Conservation (phyloP, 179 eudicot genomes). For the Dionaea muscipula region DNA sequence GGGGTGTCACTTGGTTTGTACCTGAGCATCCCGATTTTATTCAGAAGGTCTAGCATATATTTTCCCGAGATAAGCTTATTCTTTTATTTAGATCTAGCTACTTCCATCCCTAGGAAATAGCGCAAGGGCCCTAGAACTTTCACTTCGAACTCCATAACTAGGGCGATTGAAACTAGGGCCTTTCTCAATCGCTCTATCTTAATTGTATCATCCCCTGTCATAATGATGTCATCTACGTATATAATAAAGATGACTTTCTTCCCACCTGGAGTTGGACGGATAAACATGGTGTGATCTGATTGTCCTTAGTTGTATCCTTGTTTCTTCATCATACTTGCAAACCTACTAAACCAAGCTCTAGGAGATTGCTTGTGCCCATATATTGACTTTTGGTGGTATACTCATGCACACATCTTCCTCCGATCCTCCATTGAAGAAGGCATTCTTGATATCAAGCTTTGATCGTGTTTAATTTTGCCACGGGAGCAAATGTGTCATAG, state of each 20-base stretch:
- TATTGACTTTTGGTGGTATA: neutral
- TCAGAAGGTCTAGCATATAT: neutral
- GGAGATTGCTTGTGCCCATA: neutral
- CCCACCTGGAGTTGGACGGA: neutral
- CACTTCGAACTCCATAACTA: neutral
- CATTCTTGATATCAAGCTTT: conserved; percentile 2
- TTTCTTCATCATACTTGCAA: neutral
- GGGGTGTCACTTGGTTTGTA: neutral
- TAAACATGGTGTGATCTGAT: neutral
- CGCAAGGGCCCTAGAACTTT: neutral
- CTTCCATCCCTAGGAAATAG: neutral
- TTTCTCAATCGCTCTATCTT: neutral
- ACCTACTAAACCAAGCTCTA: neutral
- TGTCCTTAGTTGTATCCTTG: neutral
- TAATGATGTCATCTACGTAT: neutral
- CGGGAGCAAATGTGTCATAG: neutral
- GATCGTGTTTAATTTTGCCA: neutral
- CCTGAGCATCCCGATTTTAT: neutral
- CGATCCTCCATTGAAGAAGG: conserved; percentile 1
- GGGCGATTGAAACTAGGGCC: too few relatives aligned
- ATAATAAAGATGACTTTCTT: neutral
- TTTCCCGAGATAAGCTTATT: neutral
- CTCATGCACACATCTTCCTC: neutral
- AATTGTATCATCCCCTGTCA: neutral
- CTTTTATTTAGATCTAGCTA: neutral